phyloP scores from a whole-genome alignment of 352 stramenopile species.

The Globisporangium parvum region DNA sequence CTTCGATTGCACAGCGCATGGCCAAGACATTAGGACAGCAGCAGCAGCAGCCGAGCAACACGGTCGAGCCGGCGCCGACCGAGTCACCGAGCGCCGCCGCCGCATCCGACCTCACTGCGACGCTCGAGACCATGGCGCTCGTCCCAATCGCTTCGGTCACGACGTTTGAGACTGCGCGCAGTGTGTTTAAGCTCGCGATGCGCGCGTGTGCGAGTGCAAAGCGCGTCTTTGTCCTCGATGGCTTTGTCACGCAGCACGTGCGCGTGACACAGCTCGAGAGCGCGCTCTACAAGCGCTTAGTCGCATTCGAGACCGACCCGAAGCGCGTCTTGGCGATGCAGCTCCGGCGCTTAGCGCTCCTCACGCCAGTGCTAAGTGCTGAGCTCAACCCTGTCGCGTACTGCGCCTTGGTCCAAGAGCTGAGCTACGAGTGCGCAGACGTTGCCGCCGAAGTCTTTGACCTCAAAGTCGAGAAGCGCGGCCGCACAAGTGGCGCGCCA shows the following conservation, averaged over 20 bases:
- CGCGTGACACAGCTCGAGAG: slow-evolving; percentile 53
- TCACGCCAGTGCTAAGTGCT: slow-evolving; percentile 37
- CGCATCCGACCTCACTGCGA: not conserved
- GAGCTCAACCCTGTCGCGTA: slow-evolving; percentile 52
- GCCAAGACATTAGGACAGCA: slow-evolving; percentile 15
- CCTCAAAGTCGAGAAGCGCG: slow-evolving; percentile 46
- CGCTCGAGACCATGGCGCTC: not conserved
- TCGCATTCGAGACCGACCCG: slow-evolving; percentile 42
- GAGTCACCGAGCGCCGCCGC: slow-evolving; percentile 9
- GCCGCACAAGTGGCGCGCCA: slow-evolving; percentile 5
- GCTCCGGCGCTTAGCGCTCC: slow-evolving; percentile 34
- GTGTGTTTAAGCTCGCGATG: slow-evolving; percentile 61
- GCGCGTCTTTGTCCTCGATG: slow-evolving; percentile 48
- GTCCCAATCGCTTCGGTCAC: slow-evolving; percentile 29
- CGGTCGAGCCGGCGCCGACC: not conserved
- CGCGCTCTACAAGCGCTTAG: slow-evolving; percentile 42
- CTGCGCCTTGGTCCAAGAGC: slow-evolving; percentile 49
- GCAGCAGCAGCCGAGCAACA: not conserved
- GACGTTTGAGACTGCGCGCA: slow-evolving; percentile 43
- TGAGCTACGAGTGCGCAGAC: slow-evolving; percentile 61
- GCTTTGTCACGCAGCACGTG: slow-evolving; percentile 64
- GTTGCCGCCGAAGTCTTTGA: slow-evolving; percentile 55
- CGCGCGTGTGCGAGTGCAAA: slow-evolving; percentile 33
- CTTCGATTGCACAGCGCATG: slow-evolving; percentile 17
- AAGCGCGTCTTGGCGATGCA: slow-evolving; percentile 70